phyloP scores from a whole-genome alignment of 768 basidiomycete species.

The Zangia roseola region DNA sequence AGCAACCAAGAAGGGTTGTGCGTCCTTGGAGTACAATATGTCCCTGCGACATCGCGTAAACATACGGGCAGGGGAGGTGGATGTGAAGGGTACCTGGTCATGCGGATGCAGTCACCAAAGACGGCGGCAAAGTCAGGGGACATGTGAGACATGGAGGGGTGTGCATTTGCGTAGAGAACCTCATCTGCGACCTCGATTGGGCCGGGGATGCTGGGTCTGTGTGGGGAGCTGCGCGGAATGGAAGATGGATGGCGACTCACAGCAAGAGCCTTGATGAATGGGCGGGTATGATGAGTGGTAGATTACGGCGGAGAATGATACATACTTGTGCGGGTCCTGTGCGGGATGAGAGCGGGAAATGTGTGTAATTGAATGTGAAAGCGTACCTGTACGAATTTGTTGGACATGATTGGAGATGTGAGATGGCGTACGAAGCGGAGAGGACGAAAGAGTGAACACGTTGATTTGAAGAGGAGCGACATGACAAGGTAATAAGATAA shows the following conservation, averaged over 20 bases:
- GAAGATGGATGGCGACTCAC: constrained; percentile 27
- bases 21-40: constrained; percentile 73
- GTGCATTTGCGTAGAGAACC: constrained; percentile 90
- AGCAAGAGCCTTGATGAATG: constrained; percentile 45
- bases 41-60: constrained; percentile 40
- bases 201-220: constrained; percentile 51
- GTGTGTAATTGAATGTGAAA: too few species aligned
- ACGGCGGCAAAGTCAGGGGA: constrained; percentile 85
- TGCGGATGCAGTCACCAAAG: constrained; percentile 85
- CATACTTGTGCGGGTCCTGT: constrained; percentile 48
- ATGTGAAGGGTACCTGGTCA: constrained; percentile 56
- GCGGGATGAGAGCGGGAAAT: too few species aligned
- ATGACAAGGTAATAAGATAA: too few species aligned
- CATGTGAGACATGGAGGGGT: constrained; percentile 86
- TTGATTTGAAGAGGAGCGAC: constrained; percentile 2
- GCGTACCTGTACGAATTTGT: constrained; percentile 20
- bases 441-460: not conserved
- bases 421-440: not conserved
- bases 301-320: constrained; percentile 16
- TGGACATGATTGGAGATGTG: constrained; percentile 16
- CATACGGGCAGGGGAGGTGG: not conserved
- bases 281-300: constrained; percentile 24
- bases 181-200: constrained; percentile 66
- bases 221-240: not conserved
- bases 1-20: constrained; percentile 90